Evolutionary conservation across 225 moss, liverwort and hornwort species (phyloP), one percentile per base, ranked within the genome.

Genomic region (Pleurozium schreberi): DNA sequence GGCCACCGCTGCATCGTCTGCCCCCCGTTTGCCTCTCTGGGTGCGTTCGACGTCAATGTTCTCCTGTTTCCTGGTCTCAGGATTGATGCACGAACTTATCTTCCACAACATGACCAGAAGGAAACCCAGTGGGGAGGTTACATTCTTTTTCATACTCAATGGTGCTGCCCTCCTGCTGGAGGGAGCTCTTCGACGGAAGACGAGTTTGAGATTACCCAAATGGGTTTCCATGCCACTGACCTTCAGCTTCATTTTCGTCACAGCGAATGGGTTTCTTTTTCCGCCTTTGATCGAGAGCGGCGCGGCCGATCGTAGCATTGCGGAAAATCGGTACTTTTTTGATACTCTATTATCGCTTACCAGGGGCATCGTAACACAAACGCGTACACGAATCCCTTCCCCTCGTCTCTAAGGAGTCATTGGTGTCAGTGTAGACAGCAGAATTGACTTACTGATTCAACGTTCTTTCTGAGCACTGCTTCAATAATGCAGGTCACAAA

Each of bases 21-120:
- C n/a, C n/a, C n/a, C n/a, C 50, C 55, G 83, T 31, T 90, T 92
- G 76, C 87, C 95, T 52, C 34, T 90, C 5, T 71, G 91, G 92
- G 82, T 63, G 63, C 90, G 93, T 64, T 93, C 92, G 12, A 69
- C 95, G 53, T 84, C 95, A 36, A 77, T 88, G 70, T 78, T 93
- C 53, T 92, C 95, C 31, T 81, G 89, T 40, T 98, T 97, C 86
- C 57, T 92, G 14, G 94, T 92, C 22, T 98, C 98, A 21, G 96
- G 97, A 19, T 75, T 97, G 80, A 93, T 94, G 98, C 97, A 98
- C 59, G 97, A 97, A 82, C 87, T 97, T 36, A 95, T 98, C 59
- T 95, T 95, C 77, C 93, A 95, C 87, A 95, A 94, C 89, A 88
- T 94, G 82, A 94, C 90, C 65, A 83, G 16, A 88, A 91, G 80